phyloP scores from a whole-genome alignment of 108 stramenopile genomes.

The Epipyxis sp. region DNA sequence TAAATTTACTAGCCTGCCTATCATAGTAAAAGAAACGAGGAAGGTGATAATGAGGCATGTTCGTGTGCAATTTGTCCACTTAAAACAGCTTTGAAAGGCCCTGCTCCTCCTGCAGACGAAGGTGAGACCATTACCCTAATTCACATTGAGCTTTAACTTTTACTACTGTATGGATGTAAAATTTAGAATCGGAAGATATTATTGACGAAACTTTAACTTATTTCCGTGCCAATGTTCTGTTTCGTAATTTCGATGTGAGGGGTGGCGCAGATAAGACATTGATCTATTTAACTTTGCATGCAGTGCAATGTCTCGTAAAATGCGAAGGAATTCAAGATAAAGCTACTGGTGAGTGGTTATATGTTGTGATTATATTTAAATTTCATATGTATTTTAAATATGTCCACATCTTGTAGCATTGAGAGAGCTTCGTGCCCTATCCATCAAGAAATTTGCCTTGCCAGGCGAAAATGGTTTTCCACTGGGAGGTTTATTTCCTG shows the following conservation, averaged over 20 bases:
- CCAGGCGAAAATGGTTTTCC: constrained; percentile 50
- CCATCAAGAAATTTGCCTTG: constrained; percentile 28
- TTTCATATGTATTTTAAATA: not conserved
- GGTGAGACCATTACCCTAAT: not conserved
- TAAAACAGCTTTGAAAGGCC: constrained; percentile 49
- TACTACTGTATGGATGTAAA: not conserved
- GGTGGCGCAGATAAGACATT: constrained; percentile 56
- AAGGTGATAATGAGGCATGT: constrained; percentile 37
- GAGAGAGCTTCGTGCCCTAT: constrained; percentile 15
- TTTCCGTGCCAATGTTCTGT: constrained; percentile 60
- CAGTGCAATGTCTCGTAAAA: constrained; percentile 53
- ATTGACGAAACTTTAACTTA: constrained; percentile 60
- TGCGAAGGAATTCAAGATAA: constrained; percentile 40
- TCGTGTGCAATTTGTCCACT: constrained; percentile 53
- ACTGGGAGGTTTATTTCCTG: constrained; percentile 52
- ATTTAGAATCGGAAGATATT: constrained; percentile 53
- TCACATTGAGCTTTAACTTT: not conserved
- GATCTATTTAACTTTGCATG: constrained; percentile 62
- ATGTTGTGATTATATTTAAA: not conserved
- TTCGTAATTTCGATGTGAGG: constrained; percentile 52
- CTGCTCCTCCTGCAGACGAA: constrained; percentile 37
- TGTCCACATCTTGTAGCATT: not conserved
- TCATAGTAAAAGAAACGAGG: constrained; percentile 43
- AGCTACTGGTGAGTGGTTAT: constrained; percentile 19
- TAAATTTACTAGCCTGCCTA: constrained; percentile 54